phyloP scores from a whole-genome alignment of 495 filamentous ascomycete species.

The Sphaerosporella brunnea region DNA sequence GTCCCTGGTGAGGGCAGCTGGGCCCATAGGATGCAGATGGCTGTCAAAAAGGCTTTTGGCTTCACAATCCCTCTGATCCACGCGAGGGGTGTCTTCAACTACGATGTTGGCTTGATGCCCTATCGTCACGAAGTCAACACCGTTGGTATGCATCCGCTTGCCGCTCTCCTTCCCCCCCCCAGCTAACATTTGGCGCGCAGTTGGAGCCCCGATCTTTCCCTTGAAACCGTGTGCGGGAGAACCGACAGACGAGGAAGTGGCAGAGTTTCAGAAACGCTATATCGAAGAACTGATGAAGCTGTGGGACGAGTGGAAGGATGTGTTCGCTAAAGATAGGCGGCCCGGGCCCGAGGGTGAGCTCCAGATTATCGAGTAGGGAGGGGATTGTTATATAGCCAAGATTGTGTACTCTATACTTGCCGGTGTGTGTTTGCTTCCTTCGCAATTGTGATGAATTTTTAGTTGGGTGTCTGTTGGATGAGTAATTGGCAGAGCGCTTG shows the following conservation, averaged over 20 bases:
- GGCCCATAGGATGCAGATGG: constrained; percentile 60
- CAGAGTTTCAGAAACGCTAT: constrained; percentile 62
- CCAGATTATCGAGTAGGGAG: constrained; percentile 54
- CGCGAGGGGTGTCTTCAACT: constrained; percentile 87
- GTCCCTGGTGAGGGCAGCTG: constrained; percentile 48
- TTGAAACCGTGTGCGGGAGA: constrained; percentile 29
- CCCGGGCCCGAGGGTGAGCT: constrained; percentile 40
- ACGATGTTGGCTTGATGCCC: constrained; percentile 89
- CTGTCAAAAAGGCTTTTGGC: constrained; percentile 66
- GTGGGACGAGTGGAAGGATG: constrained; percentile 79
- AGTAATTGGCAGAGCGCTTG: too few relatives aligned
- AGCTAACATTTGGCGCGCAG: not conserved
- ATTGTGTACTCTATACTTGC: too few relatives aligned
- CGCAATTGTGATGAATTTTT: too few relatives aligned
- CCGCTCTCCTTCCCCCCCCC: not conserved
- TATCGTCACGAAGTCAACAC: constrained; percentile 75
- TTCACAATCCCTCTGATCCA: constrained; percentile 87
- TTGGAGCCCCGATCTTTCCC: constrained; percentile 19
- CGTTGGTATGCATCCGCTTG: constrained; percentile 32
- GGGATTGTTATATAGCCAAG: too few relatives aligned
- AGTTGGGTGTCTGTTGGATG: too few relatives aligned
- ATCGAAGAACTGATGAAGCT: constrained; percentile 58
- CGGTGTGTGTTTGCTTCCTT: too few relatives aligned
- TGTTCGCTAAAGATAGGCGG: constrained; percentile 51
- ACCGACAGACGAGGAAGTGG: constrained; percentile 50